These are phyloP conservation scores for Trametopsis cervina DNA, from an alignment of 768 basidiomycete species.

Conservation along the genomic window DNA sequence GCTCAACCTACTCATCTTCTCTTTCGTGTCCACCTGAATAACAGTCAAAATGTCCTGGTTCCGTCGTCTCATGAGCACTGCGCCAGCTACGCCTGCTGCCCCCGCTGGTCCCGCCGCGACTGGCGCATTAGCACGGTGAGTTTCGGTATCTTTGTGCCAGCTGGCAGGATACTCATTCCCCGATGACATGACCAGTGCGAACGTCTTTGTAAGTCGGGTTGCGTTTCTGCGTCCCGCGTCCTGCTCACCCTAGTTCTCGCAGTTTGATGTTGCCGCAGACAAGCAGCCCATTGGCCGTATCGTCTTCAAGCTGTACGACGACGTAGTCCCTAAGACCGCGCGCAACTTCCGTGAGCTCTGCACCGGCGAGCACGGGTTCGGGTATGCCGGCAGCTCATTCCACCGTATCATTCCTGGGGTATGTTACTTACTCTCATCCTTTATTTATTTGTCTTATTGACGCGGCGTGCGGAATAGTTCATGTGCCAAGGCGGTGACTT, in stretches of 20 bases:
- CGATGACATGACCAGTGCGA: neutral
- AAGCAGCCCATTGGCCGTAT: constrained; percentile 43
- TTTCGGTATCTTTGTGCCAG: neutral
- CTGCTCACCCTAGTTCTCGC: neutral
- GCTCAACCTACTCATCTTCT: neutral
- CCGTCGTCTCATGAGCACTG: neutral
- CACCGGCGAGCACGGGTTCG: constrained; percentile 66
- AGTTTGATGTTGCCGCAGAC: constrained; percentile 65
- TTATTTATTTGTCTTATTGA: too few species aligned
- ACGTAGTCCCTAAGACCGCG: constrained; percentile 66
- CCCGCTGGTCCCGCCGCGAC: neutral
- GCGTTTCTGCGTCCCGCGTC: neutral
- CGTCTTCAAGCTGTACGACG: constrained; percentile 82
- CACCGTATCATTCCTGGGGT: constrained; percentile 71
- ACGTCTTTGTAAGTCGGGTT: neutral
- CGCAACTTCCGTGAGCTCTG: constrained; percentile 87
- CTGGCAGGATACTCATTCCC: neutral
- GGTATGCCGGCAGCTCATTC: constrained; percentile 67
- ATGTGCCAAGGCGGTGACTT: constrained; percentile 95
- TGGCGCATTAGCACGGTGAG: neutral
- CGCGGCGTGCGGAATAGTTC: too few species aligned
- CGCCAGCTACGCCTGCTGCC: neutral
- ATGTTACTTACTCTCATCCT: neutral
- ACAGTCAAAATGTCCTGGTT: neutral
- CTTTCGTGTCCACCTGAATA: neutral